phyloP scores from a whole-genome alignment of 2,329 filamentous ascomycete genomes.

The Trichoderma endophyticum region DNA sequence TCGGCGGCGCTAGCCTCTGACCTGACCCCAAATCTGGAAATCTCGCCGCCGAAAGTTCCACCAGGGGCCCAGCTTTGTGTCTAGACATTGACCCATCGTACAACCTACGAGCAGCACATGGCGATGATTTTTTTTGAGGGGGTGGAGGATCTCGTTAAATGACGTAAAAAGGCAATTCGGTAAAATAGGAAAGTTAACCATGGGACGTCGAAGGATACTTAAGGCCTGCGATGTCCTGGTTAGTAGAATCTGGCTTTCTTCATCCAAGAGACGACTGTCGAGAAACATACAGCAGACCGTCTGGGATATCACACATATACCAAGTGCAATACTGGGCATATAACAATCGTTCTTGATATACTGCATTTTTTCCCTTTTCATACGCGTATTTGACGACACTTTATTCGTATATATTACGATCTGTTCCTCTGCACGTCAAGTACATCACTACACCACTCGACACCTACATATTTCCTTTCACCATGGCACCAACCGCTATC shows the following conservation, averaged over 20 bases:
- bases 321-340: not conserved
- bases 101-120: not conserved
- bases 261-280: not conserved
- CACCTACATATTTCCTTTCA: not conserved
- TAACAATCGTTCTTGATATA: not conserved
- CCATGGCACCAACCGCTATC: constrained; percentile 30
- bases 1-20: constrained; percentile 18
- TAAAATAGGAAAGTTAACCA: not conserved
- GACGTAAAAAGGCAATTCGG: constrained; percentile 14
- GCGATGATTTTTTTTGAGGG: constrained; percentile 16
- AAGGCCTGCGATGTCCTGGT: not conserved
- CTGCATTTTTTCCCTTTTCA: not conserved
- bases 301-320: not conserved
- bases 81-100: constrained; percentile 3
- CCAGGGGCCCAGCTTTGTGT: constrained; percentile 6
- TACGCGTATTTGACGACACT: not conserved
- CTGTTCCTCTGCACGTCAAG: not conserved
- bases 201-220: not conserved
- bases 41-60: constrained; percentile 9
- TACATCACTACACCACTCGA: not conserved
- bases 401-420: not conserved
- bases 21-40: not conserved
- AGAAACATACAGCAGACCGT: not conserved
- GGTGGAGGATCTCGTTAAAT: not conserved
- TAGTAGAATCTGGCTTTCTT: not conserved